Evolutionary conservation across 169 alveolate genomes (phyloP).

Genomic region (Eimeria falciformis): DNA sequence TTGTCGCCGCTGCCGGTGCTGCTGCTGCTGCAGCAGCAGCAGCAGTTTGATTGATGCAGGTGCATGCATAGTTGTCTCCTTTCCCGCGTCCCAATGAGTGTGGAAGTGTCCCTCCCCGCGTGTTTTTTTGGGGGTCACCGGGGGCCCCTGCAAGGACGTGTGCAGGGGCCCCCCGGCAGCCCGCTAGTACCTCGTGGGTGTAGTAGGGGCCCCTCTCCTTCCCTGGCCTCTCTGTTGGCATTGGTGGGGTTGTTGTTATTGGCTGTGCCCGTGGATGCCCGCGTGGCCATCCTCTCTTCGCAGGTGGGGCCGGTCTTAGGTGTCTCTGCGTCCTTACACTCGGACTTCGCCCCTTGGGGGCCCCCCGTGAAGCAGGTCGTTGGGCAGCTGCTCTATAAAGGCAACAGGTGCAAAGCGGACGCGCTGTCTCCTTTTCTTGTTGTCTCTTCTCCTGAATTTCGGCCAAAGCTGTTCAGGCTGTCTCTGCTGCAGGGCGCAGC

Average conservation of each 20-base stretch:
- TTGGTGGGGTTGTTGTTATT: too few species aligned
- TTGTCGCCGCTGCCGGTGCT: too few species aligned
- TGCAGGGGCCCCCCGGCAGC: background rate
- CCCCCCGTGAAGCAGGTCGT: constrained; percentile 16
- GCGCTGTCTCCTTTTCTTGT: background rate
- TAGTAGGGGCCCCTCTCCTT: too few species aligned
- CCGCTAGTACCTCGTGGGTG: too few species aligned
- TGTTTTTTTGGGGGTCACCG: too few species aligned
- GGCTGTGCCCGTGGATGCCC: too few species aligned
- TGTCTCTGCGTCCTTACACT: constrained; percentile 6
- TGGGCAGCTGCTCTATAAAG: constrained; percentile 14
- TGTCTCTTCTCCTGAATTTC: constrained; percentile 2
- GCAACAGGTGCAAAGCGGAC: background rate
- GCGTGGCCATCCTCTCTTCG: constrained; percentile 5
- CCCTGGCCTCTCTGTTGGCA: too few species aligned
- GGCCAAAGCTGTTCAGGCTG: background rate
- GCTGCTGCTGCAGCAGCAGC: too few species aligned
- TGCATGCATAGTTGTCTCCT: too few species aligned
- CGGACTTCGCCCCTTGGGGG: constrained; percentile 29
- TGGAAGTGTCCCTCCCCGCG: too few species aligned
- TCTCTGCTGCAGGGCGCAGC: background rate
- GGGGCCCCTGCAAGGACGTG: background rate
- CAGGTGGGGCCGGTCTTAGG: background rate
- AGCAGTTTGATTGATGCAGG: too few species aligned
- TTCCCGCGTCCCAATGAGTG: too few species aligned